Evolutionary conservation across 2,329 filamentous ascomycete genomes (phyloP).

Genomic region (Colletotrichum neosansevieriae): DNA sequence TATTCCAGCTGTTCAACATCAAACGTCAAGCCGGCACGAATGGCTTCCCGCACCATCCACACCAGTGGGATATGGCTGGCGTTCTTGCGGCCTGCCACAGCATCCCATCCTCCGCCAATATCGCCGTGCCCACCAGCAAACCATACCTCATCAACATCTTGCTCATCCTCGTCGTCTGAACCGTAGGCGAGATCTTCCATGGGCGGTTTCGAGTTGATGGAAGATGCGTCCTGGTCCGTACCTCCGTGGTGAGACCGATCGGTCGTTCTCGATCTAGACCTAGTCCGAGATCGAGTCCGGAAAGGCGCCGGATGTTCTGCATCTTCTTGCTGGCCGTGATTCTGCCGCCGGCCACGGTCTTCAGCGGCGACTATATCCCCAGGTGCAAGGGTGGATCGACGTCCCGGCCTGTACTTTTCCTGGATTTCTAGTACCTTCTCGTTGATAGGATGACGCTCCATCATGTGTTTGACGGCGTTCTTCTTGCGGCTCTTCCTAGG

Average conservation of each 20-base stretch:
- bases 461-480: constrained; percentile 43
- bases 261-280: constrained; percentile 40
- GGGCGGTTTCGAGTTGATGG: constrained; percentile 32
- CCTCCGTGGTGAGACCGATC: not conserved
- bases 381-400: constrained; percentile 34
- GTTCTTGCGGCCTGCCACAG: constrained; percentile 67
- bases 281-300: constrained; percentile 51
- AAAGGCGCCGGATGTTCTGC: constrained; percentile 56
- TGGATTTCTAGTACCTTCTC: constrained; percentile 44
- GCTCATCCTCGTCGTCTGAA: constrained; percentile 61
- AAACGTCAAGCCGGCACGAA: constrained; percentile 75
- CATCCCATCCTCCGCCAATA: constrained; percentile 81
- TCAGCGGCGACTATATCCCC: constrained; percentile 35
- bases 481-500: constrained; percentile 43
- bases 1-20: constrained; percentile 75
- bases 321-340: constrained; percentile 28
- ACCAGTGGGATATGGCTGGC: constrained; percentile 76
- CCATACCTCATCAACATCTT: constrained; percentile 85
- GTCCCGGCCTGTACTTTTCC: constrained; percentile 53
- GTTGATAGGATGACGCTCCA: constrained; percentile 40
- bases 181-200: constrained; percentile 53
- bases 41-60: constrained; percentile 75
- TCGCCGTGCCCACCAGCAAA: constrained; percentile 85
- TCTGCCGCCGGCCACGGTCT: constrained; percentile 14
- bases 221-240: constrained; percentile 30